A percentile compares a stretch with the other conserved stretches of the same genome.
Conservation (phyloP, 257 asterid species). For the Solanum pennellii region DNA sequence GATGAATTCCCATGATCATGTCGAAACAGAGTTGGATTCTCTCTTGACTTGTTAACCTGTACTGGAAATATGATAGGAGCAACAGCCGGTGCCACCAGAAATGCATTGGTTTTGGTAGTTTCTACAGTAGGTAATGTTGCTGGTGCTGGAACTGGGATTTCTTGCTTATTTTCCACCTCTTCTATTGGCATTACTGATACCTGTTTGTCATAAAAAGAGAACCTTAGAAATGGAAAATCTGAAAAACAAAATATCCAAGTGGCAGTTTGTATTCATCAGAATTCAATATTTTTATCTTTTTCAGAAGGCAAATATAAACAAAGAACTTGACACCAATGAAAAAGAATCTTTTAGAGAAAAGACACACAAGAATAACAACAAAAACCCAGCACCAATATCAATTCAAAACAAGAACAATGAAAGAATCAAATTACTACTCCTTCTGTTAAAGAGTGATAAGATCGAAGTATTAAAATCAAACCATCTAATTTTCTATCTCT, state of each 20-base stretch:
- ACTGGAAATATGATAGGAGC: slow-evolving; percentile 34
- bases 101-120: slow-evolving; percentile 16
- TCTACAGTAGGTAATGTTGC: slow-evolving; percentile 10
- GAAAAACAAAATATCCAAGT: not conserved
- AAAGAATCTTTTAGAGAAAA: not conserved
- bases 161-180: slow-evolving; percentile 31
- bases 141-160: slow-evolving; percentile 8
- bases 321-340: not conserved
- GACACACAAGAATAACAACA: not conserved
- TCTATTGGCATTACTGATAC: slow-evolving; percentile 45
- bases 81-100: slow-evolving; percentile 29
- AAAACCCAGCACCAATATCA: not conserved
- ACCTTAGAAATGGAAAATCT: not conserved
- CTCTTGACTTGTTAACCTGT: slow-evolving; percentile 35
- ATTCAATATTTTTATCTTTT: not conserved
- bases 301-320: not conserved
- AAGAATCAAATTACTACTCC: not conserved
- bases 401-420: not conserved
- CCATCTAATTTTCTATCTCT: not conserved
- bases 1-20: slow-evolving; percentile 12
- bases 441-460: not conserved
- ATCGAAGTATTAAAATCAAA: not conserved
- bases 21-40: slow-evolving; percentile 6
- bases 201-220: slow-evolving; percentile 16
- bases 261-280: not conserved